Base-by-base conservation (phyloP, 768 basidiomycete genomes). In the Leccinum fibrillosum region DNA sequence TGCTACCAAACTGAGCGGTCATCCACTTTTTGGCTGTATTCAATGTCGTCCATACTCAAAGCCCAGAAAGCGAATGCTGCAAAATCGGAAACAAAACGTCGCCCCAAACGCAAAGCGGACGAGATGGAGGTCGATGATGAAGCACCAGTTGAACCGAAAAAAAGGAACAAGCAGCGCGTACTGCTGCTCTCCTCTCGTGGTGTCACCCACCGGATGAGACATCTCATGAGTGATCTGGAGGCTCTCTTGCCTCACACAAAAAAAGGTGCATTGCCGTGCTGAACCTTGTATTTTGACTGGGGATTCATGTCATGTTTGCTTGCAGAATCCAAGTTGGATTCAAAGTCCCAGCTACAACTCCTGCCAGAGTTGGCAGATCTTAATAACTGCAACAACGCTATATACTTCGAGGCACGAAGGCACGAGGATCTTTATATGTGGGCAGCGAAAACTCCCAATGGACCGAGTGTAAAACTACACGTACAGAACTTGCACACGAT, bases 401-500 rank as follows among this genome's bases (percentile, higher is more conserved):
- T 99, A 19, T 99, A 97, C 77, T 97, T 99, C 69, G 97, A 99
- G 75, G 94, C 95, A 8, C 86, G 97, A 52, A 79, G 94, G 54
- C 93, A 98, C 66, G 93, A 97, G 69, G 96, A 98, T 67, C 78
- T 99, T 52, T 99, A 98, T 68, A 73, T 98, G 58, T 99, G 97
- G 97, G 89, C 94, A 32, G 86, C 91, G 12, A 95, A 98, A 73
- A 92, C 94, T 35, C 97, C 97, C 21, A 99, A 99, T 68, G 97
- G 97, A 10, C 97, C 97, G 13, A 95, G 91, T 68, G 86, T 95
- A 69, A 98, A 98, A 74, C 82, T 98, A 80, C 97, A 98, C 69
- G 96, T 98, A 15, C 95, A 97, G 75, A 99, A 98, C 69, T 82
- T 96, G 55, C 97, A 99, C 73, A 99, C 97, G 45, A 98, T 98